These are phyloP conservation scores for Solanum sejunctum DNA, from an alignment of 257 asterid species.

Conservation along the genomic window DNA sequence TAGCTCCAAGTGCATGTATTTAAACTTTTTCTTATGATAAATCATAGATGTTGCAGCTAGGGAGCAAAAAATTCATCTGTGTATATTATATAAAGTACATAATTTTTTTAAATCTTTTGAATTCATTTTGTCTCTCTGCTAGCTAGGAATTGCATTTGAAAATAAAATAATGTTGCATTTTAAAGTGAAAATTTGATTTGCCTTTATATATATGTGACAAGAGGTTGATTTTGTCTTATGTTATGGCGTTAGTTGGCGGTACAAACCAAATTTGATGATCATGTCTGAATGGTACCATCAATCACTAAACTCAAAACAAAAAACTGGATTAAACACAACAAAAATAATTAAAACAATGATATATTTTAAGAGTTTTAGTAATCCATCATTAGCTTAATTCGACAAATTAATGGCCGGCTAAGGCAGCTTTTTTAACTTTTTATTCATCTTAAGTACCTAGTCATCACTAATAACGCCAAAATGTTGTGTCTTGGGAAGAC, in stretches of 20 bases:
- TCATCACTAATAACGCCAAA: not conserved
- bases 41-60: too few species aligned
- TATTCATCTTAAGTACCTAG: conserved; percentile 5
- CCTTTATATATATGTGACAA: not conserved
- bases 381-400: conserved; percentile 10
- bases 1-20: not conserved
- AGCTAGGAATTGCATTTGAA: not conserved
- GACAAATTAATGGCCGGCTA: conserved; percentile 64
- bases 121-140: not conserved
- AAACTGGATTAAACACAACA: conserved; percentile 5
- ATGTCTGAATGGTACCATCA: conserved; percentile 20
- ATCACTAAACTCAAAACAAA: conserved; percentile 10
- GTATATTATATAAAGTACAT: too few species aligned
- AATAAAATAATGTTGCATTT: not conserved
- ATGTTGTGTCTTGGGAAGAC: not conserved
- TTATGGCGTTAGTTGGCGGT: conserved; percentile 14
- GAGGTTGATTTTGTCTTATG: conserved; percentile 30
- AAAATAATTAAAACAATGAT: not conserved
- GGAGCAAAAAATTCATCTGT: too few species aligned
- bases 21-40: not conserved
- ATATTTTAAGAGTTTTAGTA: conserved; percentile 1
- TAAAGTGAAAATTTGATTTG: not conserved
- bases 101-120: not conserved
- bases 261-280: conserved; percentile 6
- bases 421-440: conserved; percentile 39